Evolutionary conservation across 2,329 filamentous ascomycete genomes (phyloP).

Genomic region (Huntiella abstrusa): DNA sequence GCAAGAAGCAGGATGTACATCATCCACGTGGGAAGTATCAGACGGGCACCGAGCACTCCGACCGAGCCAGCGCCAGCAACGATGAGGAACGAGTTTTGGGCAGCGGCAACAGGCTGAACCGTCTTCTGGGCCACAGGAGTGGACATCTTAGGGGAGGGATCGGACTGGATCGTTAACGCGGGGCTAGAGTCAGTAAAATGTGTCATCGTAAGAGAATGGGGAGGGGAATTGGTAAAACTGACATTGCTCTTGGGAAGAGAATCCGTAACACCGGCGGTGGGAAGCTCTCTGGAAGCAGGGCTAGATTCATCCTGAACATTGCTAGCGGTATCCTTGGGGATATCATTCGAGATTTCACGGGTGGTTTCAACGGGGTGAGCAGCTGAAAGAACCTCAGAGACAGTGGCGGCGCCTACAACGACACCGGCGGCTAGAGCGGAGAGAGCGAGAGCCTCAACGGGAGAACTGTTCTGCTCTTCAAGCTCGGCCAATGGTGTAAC

Average conservation of each 20-base stretch:
- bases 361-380: too few species aligned
- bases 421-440: not conserved
- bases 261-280: too few species aligned
- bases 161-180: not conserved
- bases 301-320: too few species aligned
- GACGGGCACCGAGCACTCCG: not conserved
- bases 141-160: not conserved
- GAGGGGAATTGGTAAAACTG: too few species aligned
- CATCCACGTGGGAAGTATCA: not conserved
- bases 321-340: too few species aligned
- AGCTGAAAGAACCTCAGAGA: not conserved
- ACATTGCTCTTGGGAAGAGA: too few species aligned
- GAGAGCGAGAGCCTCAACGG: not conserved
- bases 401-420: not conserved
- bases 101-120: constrained; percentile 7
- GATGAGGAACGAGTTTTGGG: not conserved
- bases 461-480: not conserved
- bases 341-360: too few species aligned
- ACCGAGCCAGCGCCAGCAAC: not conserved
- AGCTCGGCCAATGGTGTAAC: not conserved
- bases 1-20: constrained; percentile 3
- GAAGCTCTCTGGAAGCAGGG: too few species aligned
- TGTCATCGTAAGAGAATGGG: too few species aligned
- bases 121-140: not conserved
- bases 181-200: too few species aligned